These are phyloP conservation scores for Cocos nucifera DNA, from an alignment of 176 grass and related monocot genomes.

Conservation along the genomic window DNA sequence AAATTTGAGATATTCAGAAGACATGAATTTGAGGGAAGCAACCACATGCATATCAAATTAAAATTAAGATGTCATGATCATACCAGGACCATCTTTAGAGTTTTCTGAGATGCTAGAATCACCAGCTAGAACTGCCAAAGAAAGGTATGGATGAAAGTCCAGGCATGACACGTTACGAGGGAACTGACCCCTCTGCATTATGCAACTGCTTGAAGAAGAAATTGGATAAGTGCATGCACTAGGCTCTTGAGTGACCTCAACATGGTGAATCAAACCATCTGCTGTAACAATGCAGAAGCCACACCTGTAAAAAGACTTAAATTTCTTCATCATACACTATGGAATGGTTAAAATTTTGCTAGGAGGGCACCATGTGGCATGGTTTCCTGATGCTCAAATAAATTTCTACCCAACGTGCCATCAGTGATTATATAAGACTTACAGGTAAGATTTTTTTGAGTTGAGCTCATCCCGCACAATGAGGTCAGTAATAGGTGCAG, in stretches of 20 bases:
- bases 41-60: too few species aligned
- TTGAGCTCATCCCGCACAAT: conserved; percentile 27
- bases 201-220: conserved; percentile 35
- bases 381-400: too few species aligned
- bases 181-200: conserved; percentile 41
- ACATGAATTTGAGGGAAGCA: too few species aligned
- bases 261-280: conserved; percentile 57
- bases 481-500: conserved; percentile 43
- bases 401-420: too few species aligned
- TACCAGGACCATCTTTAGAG: conserved; percentile 56
- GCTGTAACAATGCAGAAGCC: conserved; percentile 51
- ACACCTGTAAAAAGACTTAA: conserved; percentile 42
- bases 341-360: conserved; percentile 10
- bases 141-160: conserved; percentile 55
- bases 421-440: conserved; percentile 13
- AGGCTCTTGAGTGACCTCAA: conserved; percentile 46
- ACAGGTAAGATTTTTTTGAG: conserved; percentile 46
- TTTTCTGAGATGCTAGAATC: conserved; percentile 32
- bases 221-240: conserved; percentile 27
- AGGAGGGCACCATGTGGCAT: too few species aligned
- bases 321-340: conserved; percentile 17
- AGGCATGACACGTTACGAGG: conserved; percentile 59
- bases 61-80: too few species aligned
- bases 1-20: too few species aligned
- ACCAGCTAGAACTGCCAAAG: conserved; percentile 55